phyloP scores from a whole-genome alignment of 306 rosid species.

The Rosa multiflora region DNA sequence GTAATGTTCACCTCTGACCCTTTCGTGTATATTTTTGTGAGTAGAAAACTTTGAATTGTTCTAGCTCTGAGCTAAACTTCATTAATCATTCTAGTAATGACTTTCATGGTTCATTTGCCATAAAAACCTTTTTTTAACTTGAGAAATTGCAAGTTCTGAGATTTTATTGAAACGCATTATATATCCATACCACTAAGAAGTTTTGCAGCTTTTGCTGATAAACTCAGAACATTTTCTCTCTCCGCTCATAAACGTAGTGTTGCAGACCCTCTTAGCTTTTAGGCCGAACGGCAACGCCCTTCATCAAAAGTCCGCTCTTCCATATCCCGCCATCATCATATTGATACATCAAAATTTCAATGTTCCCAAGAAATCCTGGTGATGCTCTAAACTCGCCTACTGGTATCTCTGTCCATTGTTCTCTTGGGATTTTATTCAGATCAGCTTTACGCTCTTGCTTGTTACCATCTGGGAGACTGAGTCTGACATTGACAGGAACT shows the following conservation, averaged over 20 bases:
- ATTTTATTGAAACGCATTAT: not conserved
- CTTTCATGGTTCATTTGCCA: not conserved
- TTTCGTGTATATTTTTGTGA: not conserved
- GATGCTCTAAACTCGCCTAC: conserved; percentile 48
- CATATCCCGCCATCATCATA: conserved; percentile 45
- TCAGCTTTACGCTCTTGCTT: conserved; percentile 40
- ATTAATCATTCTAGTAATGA: not conserved
- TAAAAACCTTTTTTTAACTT: not conserved
- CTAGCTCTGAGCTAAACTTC: not conserved
- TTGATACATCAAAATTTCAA: conserved; percentile 56
- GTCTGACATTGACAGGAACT: conserved; percentile 56
- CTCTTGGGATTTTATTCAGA: conserved; percentile 30
- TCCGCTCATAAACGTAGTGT: not conserved
- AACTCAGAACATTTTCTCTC: not conserved
- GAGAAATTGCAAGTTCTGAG: not conserved
- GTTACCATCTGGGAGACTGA: conserved; percentile 53
- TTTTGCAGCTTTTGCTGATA: not conserved
- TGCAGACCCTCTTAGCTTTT: conserved; percentile 21
- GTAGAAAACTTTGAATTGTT: not conserved
- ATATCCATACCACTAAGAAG: not conserved
- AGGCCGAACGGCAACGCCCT: conserved; percentile 56
- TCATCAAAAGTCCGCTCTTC: conserved; percentile 70
- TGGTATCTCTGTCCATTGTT: conserved; percentile 53
- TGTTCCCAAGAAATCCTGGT: conserved; percentile 36
- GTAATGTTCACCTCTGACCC: not conserved